A percentile compares a stretch with the other conserved stretches of the same genome.
phyloP scores from a whole-genome alignment of 805 yeast species.

The Teunomyces stri region DNA sequence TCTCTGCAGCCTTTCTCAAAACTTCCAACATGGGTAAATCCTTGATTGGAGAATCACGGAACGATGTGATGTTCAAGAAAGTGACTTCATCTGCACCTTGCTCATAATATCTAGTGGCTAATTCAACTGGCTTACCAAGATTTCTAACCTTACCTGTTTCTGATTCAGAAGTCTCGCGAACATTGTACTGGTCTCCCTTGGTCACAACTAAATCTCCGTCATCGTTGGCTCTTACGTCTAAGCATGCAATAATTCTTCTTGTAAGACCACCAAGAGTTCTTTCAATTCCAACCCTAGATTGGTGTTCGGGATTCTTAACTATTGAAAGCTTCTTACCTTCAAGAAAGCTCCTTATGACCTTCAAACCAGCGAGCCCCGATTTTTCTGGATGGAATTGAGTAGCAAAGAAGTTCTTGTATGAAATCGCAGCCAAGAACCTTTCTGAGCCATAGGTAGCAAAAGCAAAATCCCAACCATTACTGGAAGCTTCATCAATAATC shows the following conservation, averaged over 20 bases:
- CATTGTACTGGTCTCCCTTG: conserved; percentile 98
- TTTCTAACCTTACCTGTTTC: conserved; percentile 72
- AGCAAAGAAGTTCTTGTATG: conserved; percentile 79
- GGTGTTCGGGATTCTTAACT: conserved; percentile 23
- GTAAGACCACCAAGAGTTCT: conserved; percentile 64
- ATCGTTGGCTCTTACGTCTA: conserved; percentile 96
- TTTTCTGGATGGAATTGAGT: conserved; percentile 99
- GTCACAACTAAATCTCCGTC: conserved; percentile 95
- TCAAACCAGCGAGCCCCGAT: conserved; percentile 87
- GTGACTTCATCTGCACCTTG: conserved; percentile 99
- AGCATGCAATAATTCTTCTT: conserved; percentile 89
- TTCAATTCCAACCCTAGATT: conserved; percentile 23
- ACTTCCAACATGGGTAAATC: conserved; percentile 97
- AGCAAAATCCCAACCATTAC: conserved; percentile 70
- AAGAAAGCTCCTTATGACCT: conserved; percentile 71
- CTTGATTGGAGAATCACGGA: conserved; percentile 86
- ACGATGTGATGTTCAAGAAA: conserved; percentile 91
- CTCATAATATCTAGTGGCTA: conserved; percentile 83
- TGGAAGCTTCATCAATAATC: conserved; percentile 22
- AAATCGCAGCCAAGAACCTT: conserved; percentile 76
- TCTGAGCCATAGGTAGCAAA: conserved; percentile 74
- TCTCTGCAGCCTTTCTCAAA: conserved; percentile 73
- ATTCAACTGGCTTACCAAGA: conserved; percentile 92
- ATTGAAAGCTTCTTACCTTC: conserved; percentile 37
- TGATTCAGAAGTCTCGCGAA: conserved; percentile 56